Percentiles rank a stretch among this genome's conserved stretches.
Conservation (phyloP, 148 eudicot genomes). For the Talinum fruticosum region DNA sequence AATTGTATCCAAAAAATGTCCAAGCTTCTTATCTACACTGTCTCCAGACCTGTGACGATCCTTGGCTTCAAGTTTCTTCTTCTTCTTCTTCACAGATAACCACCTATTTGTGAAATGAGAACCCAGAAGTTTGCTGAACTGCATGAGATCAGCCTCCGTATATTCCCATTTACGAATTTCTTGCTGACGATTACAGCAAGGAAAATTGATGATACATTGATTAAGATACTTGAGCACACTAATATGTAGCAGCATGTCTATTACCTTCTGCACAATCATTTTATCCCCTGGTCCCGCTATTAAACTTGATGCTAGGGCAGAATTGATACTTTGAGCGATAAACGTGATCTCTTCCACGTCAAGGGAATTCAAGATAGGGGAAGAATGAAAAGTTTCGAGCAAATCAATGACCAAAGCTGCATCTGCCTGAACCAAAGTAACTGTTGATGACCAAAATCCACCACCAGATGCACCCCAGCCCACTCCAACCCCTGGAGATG, state of each 20-base stretch:
- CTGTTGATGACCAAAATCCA: constrained; percentile 68
- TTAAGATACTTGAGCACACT: constrained; percentile 60
- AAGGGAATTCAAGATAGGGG: constrained; percentile 21
- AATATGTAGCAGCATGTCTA: constrained; percentile 47
- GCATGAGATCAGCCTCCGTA: constrained; percentile 50
- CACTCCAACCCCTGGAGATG: constrained; percentile 89
- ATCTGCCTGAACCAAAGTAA: constrained; percentile 60
- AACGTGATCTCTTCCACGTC: constrained; percentile 36
- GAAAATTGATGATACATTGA: constrained; percentile 40
- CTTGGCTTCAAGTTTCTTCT: constrained; percentile 26
- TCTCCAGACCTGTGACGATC: constrained; percentile 20
- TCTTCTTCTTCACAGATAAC: constrained; percentile 61
- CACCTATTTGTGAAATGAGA: constrained; percentile 76
- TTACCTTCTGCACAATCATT: constrained; percentile 44
- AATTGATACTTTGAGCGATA: constrained; percentile 42
- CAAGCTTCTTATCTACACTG: constrained; percentile 25
- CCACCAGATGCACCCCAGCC: constrained; percentile 93
- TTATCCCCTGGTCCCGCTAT: constrained; percentile 60
- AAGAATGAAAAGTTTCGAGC: constrained; percentile 41
- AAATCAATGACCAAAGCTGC: constrained; percentile 53
- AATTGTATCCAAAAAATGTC: constrained; percentile 56
- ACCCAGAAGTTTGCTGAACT: constrained; percentile 43
- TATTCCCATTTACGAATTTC: constrained; percentile 43
- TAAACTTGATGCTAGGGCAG: constrained; percentile 47
- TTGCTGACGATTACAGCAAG: constrained; percentile 27